Evolutionary conservation across 805 yeast genomes (phyloP).

Genomic region (Cyberlindnera meyerae): DNA sequence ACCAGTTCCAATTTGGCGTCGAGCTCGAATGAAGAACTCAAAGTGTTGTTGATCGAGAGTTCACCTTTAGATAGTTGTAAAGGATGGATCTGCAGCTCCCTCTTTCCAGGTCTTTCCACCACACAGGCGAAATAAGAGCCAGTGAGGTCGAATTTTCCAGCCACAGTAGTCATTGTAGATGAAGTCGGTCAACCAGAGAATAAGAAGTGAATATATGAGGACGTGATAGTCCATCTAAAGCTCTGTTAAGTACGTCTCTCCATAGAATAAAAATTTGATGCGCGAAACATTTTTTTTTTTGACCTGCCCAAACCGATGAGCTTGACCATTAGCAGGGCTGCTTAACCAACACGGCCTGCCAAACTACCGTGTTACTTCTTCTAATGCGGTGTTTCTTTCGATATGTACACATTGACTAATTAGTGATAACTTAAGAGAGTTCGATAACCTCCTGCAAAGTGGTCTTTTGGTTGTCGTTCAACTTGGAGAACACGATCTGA

Average conservation of each 20-base stretch:
- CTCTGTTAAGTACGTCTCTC: neutral
- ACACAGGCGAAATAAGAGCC: slow-evolving; percentile 34
- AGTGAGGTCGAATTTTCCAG: slow-evolving; percentile 26
- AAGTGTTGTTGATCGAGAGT: slow-evolving; percentile 17
- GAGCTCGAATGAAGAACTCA: slow-evolving; percentile 35
- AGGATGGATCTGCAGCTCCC: slow-evolving; percentile 41
- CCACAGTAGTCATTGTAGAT: slow-evolving; percentile 7
- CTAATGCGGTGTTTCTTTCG: no score
- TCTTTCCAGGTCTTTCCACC: slow-evolving; percentile 40
- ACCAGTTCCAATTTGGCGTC: slow-evolving; percentile 35
- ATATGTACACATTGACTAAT: neutral
- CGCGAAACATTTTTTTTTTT: neutral
- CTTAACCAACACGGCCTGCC: no score
- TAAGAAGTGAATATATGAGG: no score
- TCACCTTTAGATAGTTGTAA: slow-evolving; percentile 19
- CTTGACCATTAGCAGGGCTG: no score
- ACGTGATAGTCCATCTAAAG: no score
- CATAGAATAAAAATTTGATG: neutral
- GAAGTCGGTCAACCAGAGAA: no score
- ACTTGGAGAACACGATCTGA: slow-evolving; percentile 39
- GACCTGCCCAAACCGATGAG: neutral
- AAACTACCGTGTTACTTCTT: no score
- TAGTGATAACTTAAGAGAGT: slow-evolving; percentile 12
- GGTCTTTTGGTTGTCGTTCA: slow-evolving; percentile 33
- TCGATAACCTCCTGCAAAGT: slow-evolving; percentile 29